Percentiles rank a stretch among this genome's conserved stretches.
Conservation (phyloP, 1,284 basidiomycete genomes). For the Somion occarium region DNA sequence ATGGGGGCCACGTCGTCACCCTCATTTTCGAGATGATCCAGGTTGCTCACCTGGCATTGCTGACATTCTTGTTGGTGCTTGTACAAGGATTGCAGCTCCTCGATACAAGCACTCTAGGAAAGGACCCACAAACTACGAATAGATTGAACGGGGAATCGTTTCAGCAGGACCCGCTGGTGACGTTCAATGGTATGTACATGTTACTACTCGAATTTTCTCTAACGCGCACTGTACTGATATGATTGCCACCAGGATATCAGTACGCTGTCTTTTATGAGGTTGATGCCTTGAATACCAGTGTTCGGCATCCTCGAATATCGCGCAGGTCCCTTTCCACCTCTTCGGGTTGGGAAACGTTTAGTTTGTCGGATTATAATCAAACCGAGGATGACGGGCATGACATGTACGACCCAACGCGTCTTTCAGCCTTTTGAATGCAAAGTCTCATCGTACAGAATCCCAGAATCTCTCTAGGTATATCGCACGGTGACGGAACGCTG, state of each 20-base stretch:
- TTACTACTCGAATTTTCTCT: not conserved
- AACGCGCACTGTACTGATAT: not conserved
- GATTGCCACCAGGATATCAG: constrained; percentile 29
- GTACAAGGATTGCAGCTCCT: constrained; percentile 11
- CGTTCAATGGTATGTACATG: constrained; percentile 28
- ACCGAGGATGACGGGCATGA: constrained; percentile 40
- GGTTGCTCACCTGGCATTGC: not conserved
- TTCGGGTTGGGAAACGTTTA: constrained; percentile 31
- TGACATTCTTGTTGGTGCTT: not conserved
- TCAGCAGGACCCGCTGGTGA: constrained; percentile 36
- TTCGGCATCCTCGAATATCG: constrained; percentile 31
- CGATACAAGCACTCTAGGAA: constrained; percentile 27
- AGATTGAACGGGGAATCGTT: constrained; percentile 41
- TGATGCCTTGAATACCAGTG: constrained; percentile 27
- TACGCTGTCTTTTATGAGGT: constrained; percentile 35
- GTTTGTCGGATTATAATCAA: constrained; percentile 36
- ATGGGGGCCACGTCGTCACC: not conserved
- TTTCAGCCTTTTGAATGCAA: not conserved
- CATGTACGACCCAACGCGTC: constrained; percentile 29
- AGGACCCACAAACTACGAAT: constrained; percentile 35
- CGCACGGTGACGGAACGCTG: constrained; percentile 35
- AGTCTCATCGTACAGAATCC: not conserved
- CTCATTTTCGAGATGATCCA: not conserved
- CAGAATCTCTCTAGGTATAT: constrained; percentile 39
- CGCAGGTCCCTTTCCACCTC: constrained; percentile 23